Percentiles rank a stretch among this genome's conserved stretches.
These are phyloP conservation scores for Aspergillus fructus DNA, from an alignment of 2,329 filamentous ascomycete species.

Conservation along the genomic window DNA sequence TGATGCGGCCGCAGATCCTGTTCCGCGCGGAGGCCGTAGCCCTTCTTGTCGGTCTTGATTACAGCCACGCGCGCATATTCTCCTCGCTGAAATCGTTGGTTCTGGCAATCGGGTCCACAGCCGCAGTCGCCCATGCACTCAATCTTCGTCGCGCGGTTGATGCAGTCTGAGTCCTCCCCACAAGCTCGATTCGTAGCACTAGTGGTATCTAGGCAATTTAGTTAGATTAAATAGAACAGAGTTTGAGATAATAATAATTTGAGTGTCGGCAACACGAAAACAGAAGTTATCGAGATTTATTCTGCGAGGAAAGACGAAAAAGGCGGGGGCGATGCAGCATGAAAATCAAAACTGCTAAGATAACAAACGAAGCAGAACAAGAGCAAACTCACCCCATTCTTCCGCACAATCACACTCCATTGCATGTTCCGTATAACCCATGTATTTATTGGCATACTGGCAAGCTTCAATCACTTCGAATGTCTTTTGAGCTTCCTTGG, in stretches of 20 bases:
- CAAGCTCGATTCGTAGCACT: conserved; percentile 73
- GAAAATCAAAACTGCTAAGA: conserved; percentile 7
- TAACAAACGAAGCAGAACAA: conserved; percentile 5
- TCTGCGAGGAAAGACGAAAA: neutral
- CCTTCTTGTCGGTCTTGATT: conserved; percentile 98
- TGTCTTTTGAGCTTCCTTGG: conserved; percentile 68
- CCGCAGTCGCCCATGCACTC: conserved; percentile 87
- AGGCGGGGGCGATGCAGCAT: neutral
- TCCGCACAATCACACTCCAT: conserved; percentile 94
- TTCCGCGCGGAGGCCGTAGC: conserved; percentile 85
- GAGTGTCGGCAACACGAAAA: neutral
- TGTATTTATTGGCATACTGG: conserved; percentile 85
- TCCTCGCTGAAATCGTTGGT: conserved; percentile 89
- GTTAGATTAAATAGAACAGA: neutral
- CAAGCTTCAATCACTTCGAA: conserved; percentile 84
- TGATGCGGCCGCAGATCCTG: conserved; percentile 74
- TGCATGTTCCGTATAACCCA: conserved; percentile 88
- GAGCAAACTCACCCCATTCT: conserved; percentile 76
- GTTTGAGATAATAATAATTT: neutral
- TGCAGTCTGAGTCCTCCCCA: conserved; percentile 95
- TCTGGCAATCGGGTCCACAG: conserved; percentile 84
- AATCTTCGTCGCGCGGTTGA: conserved; percentile 97
- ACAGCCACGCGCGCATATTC: conserved; percentile 90
- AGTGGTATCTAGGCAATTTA: conserved; percentile 44
- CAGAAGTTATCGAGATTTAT: neutral